Percentiles rank a stretch among this genome's conserved stretches.
phyloP scores from a whole-genome alignment of 352 stramenopile species.

The Phytophthora lateralis region DNA sequence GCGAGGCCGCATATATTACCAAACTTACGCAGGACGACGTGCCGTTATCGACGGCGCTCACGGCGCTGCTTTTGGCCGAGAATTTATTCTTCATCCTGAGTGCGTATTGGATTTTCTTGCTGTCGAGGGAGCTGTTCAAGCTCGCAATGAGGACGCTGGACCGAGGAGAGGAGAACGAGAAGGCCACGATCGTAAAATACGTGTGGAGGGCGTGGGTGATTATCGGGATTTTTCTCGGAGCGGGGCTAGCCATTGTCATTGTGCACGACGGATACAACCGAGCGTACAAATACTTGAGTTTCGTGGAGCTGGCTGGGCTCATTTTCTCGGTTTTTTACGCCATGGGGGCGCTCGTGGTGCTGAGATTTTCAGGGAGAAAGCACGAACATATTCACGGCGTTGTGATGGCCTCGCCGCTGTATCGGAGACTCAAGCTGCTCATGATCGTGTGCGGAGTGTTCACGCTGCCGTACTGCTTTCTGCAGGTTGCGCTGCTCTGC shows the following conservation, averaged over 20 bases:
- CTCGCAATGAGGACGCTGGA: slow-evolving; percentile 64
- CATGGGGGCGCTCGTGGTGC: slow-evolving; percentile 41
- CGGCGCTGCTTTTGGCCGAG: slow-evolving; percentile 52
- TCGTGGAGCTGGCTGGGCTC: slow-evolving; percentile 50
- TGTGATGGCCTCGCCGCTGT: slow-evolving; percentile 70
- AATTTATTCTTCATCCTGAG: slow-evolving; percentile 72
- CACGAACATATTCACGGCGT: slow-evolving; percentile 75
- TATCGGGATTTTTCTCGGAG: slow-evolving; percentile 37
- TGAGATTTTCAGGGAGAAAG: slow-evolving; percentile 57
- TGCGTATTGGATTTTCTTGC: slow-evolving; percentile 71
- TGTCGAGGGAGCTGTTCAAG: slow-evolving; percentile 65
- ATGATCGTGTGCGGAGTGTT: slow-evolving; percentile 69
- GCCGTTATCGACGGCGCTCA: slow-evolving; percentile 45
- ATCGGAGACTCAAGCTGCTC: slow-evolving; percentile 69
- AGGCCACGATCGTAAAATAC: slow-evolving; percentile 57
- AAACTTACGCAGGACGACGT: slow-evolving; percentile 61
- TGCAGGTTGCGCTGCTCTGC: slow-evolving; percentile 55
- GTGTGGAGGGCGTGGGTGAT: slow-evolving; percentile 41
- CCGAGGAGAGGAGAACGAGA: slow-evolving; percentile 51
- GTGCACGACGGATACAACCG: slow-evolving; percentile 57
- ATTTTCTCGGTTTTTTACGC: slow-evolving; percentile 61
- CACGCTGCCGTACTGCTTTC: slow-evolving; percentile 65
- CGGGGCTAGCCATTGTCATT: slow-evolving; percentile 47
- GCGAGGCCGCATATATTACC: slow-evolving; percentile 61
- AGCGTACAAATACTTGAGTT: slow-evolving; percentile 58